Evolutionary conservation across 108 stramenopile species (phyloP), one percentile per base, ranked within the genome.

Genomic region (Nitzschia palea): DNA sequence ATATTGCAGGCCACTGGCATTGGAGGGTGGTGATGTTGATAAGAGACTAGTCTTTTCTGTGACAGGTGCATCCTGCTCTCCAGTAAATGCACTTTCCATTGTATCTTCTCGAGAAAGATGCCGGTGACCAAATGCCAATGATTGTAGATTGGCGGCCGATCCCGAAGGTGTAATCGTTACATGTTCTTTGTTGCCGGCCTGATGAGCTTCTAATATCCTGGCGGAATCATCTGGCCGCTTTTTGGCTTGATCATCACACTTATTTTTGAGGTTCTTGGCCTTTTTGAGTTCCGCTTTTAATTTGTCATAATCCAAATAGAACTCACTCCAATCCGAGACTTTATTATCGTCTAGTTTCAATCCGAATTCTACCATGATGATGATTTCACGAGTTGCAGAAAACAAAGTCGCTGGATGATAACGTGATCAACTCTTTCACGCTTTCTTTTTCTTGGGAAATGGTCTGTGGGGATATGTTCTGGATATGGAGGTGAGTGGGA

Each of bases 331-430:
- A 71, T 90, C 83, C 27, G 80, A 71, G 23, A 91, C 89, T 50
- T 86, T 90, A 69, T 95, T 95, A 84, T 95, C 93, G 64, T 91
- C 86, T 27, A 95, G 76, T 74, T 91, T 95, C 29, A 91, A 70
- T 26, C 93, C 93, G 43, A 94, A 94, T 70, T 90, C 89, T 2
- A 90, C 89, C 89, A 90, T 90, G 4, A 10, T 79, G 37, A 10
- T n/a, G n/a, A n/a, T n/a, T n/a, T n/a, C n/a, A n/a, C n/a, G n/a
- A n/a, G n/a, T n/a, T n/a, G n/a, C n/a, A n/a, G n/a, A n/a, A n/a
- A n/a, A n/a, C n/a, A n/a, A n/a, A n/a, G n/a, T n/a, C n/a, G n/a
- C n/a, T n/a, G n/a, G n/a, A n/a, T n/a, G n/a, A n/a, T n/a, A n/a
- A n/a, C n/a, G n/a, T n/a, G n/a, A n/a, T n/a, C n/a, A n/a, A n/a